Evolutionary conservation across 352 stramenopile genomes (phyloP).

Genomic region (Phytopythium chamaehyphon): DNA sequence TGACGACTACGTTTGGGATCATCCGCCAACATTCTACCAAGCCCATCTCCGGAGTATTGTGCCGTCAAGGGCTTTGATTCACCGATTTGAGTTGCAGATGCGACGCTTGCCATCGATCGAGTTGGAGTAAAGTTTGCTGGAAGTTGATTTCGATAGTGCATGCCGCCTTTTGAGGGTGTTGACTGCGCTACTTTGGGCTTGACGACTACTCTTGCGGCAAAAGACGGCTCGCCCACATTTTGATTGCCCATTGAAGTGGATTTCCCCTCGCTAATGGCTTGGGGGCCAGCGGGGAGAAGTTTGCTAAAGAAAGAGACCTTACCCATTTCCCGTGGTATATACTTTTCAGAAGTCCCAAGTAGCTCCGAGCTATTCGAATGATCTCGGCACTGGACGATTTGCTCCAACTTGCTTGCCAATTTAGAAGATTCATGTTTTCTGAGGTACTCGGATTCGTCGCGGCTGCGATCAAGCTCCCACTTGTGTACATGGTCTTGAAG

Average conservation of each 20-base stretch:
- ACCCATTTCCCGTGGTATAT: background rate
- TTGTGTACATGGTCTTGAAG: slow-evolving; percentile 41
- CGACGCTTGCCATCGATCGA: background rate
- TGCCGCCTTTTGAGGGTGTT: slow-evolving; percentile 27
- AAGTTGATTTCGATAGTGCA: slow-evolving; percentile 75
- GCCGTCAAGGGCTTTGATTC: background rate
- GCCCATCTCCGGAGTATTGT: background rate
- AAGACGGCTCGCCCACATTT: slow-evolving; percentile 6
- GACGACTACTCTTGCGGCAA: slow-evolving; percentile 15
- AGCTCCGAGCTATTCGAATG: background rate
- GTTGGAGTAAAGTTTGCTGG: slow-evolving; percentile 57
- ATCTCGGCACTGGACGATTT: slow-evolving; percentile 10
- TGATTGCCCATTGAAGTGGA: no score
- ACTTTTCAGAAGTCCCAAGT: background rate
- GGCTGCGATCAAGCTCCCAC: slow-evolving; percentile 59
- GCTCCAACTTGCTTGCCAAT: slow-evolving; percentile 44
- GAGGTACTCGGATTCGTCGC: slow-evolving; percentile 64
- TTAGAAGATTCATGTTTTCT: slow-evolving; percentile 61
- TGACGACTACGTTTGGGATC: no score
- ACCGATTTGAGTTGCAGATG: slow-evolving; percentile 2
- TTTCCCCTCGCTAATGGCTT: no score
- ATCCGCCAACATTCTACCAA: no score
- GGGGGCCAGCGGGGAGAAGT: no score
- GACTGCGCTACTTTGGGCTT: slow-evolving; percentile 24
- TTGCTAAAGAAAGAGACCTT: no score